phyloP scores from a whole-genome alignment of 2,329 filamentous ascomycete species.

The Monosporascus sp. region DNA sequence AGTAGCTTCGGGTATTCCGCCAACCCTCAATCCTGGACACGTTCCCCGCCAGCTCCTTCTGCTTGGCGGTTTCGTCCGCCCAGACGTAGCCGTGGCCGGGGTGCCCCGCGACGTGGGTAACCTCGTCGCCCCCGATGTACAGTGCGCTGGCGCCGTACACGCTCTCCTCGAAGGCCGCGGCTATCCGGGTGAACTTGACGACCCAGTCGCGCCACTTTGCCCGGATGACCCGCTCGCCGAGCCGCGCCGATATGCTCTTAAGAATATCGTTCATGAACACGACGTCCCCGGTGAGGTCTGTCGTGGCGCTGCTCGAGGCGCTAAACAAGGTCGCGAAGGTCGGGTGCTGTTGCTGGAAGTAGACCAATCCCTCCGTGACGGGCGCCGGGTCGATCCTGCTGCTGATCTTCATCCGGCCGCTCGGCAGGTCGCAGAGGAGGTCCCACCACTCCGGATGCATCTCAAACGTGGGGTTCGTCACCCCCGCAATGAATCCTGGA shows the following conservation, averaged over 20 bases:
- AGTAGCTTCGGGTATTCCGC: conserved; percentile 93
- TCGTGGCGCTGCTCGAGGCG: conserved; percentile 21
- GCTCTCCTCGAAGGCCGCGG: conserved; percentile 89
- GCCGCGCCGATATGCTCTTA: conserved; percentile 75
- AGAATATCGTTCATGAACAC: conserved; percentile 85
- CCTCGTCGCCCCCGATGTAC: conserved; percentile 74
- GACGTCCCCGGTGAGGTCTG: conserved; percentile 77
- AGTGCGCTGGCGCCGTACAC: conserved; percentile 92
- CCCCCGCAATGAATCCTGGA: conserved; percentile 93
- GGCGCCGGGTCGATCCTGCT: conserved; percentile 76
- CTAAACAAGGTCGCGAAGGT: conserved; percentile 46
- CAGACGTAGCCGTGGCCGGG: conserved; percentile 90
- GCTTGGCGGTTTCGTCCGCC: conserved; percentile 74
- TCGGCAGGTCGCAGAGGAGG: conserved; percentile 85
- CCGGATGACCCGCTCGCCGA: conserved; percentile 84
- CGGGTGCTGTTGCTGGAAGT: conserved; percentile 79
- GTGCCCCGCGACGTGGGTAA: conserved; percentile 46
- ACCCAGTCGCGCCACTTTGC: conserved; percentile 94
- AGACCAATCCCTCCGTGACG: conserved; percentile 76
- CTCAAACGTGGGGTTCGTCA: conserved; percentile 95
- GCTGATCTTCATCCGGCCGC: conserved; percentile 90
- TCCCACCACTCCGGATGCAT: conserved; percentile 98
- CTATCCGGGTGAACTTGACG: conserved; percentile 85
- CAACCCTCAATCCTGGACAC: conserved; percentile 93
- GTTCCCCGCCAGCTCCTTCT: conserved; percentile 84